Evolutionary conservation across 2,329 filamentous ascomycete genomes (phyloP), one percentile per base, ranked within the genome.

Genomic region (Graphiopsis chlorocephala): DNA sequence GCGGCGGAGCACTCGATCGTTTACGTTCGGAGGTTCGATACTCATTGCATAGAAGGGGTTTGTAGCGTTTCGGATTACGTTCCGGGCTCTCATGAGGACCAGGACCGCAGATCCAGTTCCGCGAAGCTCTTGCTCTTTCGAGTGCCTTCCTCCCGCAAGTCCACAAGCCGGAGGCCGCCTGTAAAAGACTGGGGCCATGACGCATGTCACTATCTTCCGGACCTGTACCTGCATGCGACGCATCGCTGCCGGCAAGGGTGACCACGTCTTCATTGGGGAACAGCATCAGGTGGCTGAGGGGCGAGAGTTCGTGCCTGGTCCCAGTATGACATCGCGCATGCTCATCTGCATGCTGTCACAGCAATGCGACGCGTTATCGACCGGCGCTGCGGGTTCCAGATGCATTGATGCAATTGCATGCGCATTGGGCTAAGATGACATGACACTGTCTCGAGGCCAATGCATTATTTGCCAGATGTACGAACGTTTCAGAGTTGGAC

Each of bases 191-290:
- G 55, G 55, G 33, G 55, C 11, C 20, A 45, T 58, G 55, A 58
- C 55, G 55, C 55, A 42, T 28, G 55, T 28, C 23, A 58, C 33
- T 23, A n/a, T 29, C 17, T 25, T 38, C 55, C 55, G 55, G 11
- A 23, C 35, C 10, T 45, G 55, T 58, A 58, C 55, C 55, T 58
- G 55, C 55, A 58, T 58, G 25, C 53, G 53, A 56, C 53, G 53
- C 50, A 53, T 53, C 25, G 48, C 50, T 53, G 29, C 53, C 29
- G 53, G 17, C 20, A 20, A 33, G 53, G 53, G 12, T 35, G 29
- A 17, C 53, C 53, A n/a, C 28, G 53, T 56, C 28, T 31, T 38
- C 23, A 25, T 56, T 38, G 53, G 53, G 28, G 53, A 56, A 56
- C 53, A 25, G 20, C 53, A 38, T 23, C 20, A 58, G 55, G 55